Evolutionary conservation across 2,329 filamentous ascomycete species (phyloP).

Genomic region (Blumeria hordei): DNA sequence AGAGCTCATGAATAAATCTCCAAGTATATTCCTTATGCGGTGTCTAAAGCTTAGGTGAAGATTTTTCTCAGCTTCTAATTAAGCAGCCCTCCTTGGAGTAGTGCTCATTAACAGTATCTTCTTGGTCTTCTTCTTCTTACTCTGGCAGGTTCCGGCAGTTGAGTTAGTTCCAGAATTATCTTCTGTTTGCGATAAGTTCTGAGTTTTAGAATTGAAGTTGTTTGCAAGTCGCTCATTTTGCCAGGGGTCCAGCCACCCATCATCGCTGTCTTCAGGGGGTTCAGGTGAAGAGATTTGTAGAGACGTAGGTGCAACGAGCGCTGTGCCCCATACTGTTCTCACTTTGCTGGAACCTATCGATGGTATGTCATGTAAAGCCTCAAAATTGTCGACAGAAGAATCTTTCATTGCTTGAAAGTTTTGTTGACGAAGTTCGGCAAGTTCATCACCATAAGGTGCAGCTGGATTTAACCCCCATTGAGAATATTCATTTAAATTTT

Average conservation of each 20-base stretch:
- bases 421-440: conserved; percentile 23
- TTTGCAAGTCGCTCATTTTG: conserved; percentile 52
- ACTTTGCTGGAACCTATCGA: conserved; percentile 49
- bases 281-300: conserved; percentile 23
- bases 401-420: conserved; percentile 41
- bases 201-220: conserved; percentile 30
- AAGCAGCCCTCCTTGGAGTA: conserved; percentile 18
- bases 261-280: conserved; percentile 23
- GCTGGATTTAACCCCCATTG: conserved; percentile 33
- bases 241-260: conserved; percentile 74
- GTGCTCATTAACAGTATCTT: conserved; percentile 53
- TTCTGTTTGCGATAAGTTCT: conserved; percentile 23
- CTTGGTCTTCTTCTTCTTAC: conserved; percentile 48
- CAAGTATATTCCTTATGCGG: too few relatives aligned
- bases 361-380: conserved; percentile 37
- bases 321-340: conserved; percentile 85
- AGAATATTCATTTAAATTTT: conserved; percentile 43
- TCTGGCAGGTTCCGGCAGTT: conserved; percentile 6
- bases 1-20: too few relatives aligned
- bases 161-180: conserved; percentile 4
- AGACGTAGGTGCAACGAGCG: conserved; percentile 32
- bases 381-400: conserved; percentile 21
- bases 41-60: too few relatives aligned
- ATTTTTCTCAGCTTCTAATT: conserved; percentile 1
- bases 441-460: conserved; percentile 25